Evolutionary conservation across 1,284 basidiomycete genomes (phyloP).

Genomic region (Moesziomyces globuligerus): DNA sequence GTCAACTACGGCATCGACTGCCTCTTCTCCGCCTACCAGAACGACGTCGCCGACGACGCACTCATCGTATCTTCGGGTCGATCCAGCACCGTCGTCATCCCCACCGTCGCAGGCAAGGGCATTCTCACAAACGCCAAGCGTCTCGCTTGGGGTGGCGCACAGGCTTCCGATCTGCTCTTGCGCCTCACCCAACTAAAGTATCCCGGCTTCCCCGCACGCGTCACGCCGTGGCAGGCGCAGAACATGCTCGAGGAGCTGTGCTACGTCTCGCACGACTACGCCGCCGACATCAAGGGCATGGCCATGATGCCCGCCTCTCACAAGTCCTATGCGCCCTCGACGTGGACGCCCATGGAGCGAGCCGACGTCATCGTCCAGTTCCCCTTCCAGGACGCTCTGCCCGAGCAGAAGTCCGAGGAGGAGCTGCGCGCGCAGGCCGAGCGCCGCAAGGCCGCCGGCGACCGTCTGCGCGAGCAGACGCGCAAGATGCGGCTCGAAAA

Average conservation of each 20-base stretch:
- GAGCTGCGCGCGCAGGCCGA: constrained; percentile 82
- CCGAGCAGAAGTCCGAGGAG: constrained; percentile 90
- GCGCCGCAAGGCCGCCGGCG: constrained; percentile 83
- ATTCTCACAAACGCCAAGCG: constrained; percentile 68
- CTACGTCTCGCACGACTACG: constrained; percentile 84
- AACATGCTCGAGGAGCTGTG: constrained; percentile 91
- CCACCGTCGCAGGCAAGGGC: constrained; percentile 55
- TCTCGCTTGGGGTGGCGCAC: constrained; percentile 91
- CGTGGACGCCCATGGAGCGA: constrained; percentile 50
- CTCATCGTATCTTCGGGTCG: constrained; percentile 60
- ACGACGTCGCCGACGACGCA: constrained; percentile 54
- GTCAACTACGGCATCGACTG: constrained; percentile 90
- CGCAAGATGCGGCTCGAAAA: constrained; percentile 81
- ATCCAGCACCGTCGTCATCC: constrained; percentile 59
- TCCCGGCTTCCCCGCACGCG: constrained; percentile 78
- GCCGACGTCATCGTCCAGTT: constrained; percentile 70
- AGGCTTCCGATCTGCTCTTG: constrained; percentile 88
- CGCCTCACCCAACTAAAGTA: constrained; percentile 96
- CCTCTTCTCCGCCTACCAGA: constrained; percentile 83
- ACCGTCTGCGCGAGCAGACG: constrained; percentile 90
- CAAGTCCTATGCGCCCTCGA: constrained; percentile 77
- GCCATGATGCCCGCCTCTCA: constrained; percentile 69
- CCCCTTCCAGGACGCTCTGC: constrained; percentile 68
- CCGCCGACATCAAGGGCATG: constrained; percentile 72
- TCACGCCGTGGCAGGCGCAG: constrained; percentile 73